phyloP scores from a whole-genome alignment of 176 grass and related monocot species.

The Musa troglodytarum region DNA sequence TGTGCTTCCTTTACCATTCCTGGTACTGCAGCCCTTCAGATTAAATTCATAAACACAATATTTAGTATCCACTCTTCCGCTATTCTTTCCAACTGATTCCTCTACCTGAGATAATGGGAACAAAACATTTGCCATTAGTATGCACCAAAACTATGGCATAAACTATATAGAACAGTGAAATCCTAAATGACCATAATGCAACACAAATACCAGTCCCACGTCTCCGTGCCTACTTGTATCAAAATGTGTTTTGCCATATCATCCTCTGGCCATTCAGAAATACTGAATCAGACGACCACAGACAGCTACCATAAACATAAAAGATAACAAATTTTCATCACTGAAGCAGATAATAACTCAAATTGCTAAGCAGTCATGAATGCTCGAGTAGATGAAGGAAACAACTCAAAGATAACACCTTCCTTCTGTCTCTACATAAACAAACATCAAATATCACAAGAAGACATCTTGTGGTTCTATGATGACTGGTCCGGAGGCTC shows the following conservation, averaged over 20 bases:
- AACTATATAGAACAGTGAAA: not conserved
- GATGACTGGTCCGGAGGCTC: too few relatives aligned
- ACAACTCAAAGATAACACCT: not conserved
- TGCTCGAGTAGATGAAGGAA: not conserved
- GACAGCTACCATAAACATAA: not conserved
- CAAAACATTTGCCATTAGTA: not conserved
- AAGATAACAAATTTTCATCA: not conserved
- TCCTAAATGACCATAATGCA: not conserved
- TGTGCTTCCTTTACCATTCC: constrained; percentile 16
- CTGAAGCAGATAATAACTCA: not conserved
- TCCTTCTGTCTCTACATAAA: not conserved
- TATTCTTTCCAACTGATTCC: constrained; percentile 14
- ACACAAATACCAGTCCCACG: not conserved
- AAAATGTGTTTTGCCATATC: not conserved
- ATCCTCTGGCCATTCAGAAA: not conserved
- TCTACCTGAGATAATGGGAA: constrained; percentile 20
- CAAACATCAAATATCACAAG: too few relatives aligned
- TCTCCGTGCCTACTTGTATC: not conserved
- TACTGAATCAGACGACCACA: not conserved
- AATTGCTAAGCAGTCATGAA: not conserved
- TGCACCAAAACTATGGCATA: not conserved
- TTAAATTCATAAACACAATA: constrained; percentile 3
- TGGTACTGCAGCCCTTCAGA: constrained; percentile 13
- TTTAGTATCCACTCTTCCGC: constrained; percentile 24
- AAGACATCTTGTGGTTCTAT: too few relatives aligned